Evolutionary conservation across 2,329 filamentous ascomycete species (phyloP).

Genomic region (Hymenoscyphus linearis): DNA sequence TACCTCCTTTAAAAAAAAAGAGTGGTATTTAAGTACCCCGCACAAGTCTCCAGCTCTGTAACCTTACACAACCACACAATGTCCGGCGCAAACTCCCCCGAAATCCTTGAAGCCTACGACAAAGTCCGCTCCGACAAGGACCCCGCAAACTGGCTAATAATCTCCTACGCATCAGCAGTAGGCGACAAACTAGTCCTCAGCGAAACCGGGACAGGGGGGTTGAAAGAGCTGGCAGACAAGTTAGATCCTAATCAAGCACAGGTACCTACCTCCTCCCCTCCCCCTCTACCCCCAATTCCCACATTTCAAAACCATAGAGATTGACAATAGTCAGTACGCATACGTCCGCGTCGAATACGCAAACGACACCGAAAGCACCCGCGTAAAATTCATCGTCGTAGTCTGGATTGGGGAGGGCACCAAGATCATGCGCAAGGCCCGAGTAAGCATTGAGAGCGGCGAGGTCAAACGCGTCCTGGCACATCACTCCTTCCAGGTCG

Average conservation of each 20-base stretch:
- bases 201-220: constrained; percentile 54
- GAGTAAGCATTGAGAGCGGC: constrained; percentile 62
- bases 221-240: constrained; percentile 49
- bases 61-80: constrained; percentile 32
- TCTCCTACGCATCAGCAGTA: constrained; percentile 52
- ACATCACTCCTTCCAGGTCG: constrained; percentile 62
- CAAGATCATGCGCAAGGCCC: constrained; percentile 64
- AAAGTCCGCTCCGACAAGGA: constrained; percentile 63
- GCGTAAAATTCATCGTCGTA: constrained; percentile 63
- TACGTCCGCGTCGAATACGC: constrained; percentile 64
- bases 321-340: constrained; percentile 48
- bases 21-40: not conserved
- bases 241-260: constrained; percentile 41
- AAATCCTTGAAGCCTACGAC: constrained; percentile 60
- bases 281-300: not conserved
- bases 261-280: not conserved
- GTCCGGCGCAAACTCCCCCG: constrained; percentile 53
- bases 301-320: constrained; percentile 25
- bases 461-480: constrained; percentile 57
- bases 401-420: constrained; percentile 63
- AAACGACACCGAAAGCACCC: constrained; percentile 63
- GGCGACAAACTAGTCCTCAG: constrained; percentile 53
- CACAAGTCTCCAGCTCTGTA: not conserved
- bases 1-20: not conserved
- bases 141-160: constrained; percentile 60